Conservation (phyloP, 305 asterid genomes). For the Fraxinus platypoda region DNA sequence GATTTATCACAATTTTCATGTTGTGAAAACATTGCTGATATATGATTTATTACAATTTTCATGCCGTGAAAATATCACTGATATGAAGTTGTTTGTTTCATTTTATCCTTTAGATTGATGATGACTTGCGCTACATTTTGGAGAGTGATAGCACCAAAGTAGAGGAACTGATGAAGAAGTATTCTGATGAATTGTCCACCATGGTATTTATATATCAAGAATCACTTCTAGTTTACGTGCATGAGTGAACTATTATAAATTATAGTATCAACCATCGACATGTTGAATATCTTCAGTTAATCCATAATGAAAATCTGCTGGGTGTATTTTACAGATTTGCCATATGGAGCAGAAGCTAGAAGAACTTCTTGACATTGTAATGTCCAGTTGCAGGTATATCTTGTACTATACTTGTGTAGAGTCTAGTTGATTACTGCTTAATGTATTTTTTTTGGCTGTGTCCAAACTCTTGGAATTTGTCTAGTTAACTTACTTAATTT, state of each 20-base stretch:
- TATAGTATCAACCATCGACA: neutral
- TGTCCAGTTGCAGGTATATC: constrained; percentile 70
- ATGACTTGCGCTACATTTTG: constrained; percentile 53
- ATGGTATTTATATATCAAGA: constrained; percentile 36
- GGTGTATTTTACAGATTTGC: constrained; percentile 42
- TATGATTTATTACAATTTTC: neutral
- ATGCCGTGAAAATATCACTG: neutral
- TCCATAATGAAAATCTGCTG: neutral
- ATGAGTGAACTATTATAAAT: neutral
- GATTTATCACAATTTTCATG: neutral
- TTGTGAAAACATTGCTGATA: neutral
- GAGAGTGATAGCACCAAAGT: constrained; percentile 55
- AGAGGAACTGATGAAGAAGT: constrained; percentile 45
- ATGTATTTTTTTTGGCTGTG: neutral
- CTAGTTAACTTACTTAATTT: too few species aligned
- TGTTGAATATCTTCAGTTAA: neutral
- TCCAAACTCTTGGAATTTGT: neutral
- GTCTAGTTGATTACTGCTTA: neutral
- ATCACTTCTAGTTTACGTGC: neutral
- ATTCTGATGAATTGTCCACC: constrained; percentile 42
- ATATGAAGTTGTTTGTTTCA: constrained; percentile 1
- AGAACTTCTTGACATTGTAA: constrained; percentile 49
- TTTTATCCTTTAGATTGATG: constrained; percentile 44
- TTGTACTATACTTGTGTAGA: neutral
- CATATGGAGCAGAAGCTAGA: constrained; percentile 80